Evolutionary conservation across 495 filamentous ascomycete species (phyloP), one percentile per base, ranked within the genome.

Genomic region (Oidiodendron maius): DNA sequence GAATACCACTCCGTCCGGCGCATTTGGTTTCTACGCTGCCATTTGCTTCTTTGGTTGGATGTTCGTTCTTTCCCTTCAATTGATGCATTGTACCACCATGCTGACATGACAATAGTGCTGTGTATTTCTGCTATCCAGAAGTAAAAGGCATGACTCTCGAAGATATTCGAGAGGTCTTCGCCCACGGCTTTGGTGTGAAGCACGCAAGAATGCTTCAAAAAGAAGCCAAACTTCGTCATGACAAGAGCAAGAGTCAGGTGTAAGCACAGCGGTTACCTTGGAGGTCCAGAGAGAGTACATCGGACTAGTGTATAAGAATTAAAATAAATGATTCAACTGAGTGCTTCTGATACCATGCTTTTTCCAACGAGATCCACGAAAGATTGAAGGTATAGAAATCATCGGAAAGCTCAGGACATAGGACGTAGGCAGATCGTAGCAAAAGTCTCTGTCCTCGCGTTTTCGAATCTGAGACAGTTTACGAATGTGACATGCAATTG

Each of bases 21-120:
- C 74, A 0, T 78, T 76, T 46, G 73, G 73, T 13, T 76, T 78
- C 59, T 78, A 74, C 46, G 70, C 71, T 6, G 70, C 56, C 1
- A 71, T 78, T 22, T 75, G 67, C 51, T 61, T 68, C 20, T 43
- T 71, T 22, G 69, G 72, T 26, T 75, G 66, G 58, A 53, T 76
- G n/a, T n/a, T n/a, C n/a, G n/a, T 9, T 34, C 9, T 34, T n/a
- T 34, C n/a, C n/a, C 9, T 34, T 34, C 30, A 9, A 9, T 34
- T 34, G 9, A 34, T n/a, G 30, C n/a, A 9, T 34, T 34, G 30
- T 9, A n/a, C 9, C n/a, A 9, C n/a, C n/a, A 9, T n/a, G n/a
- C 30, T 34, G 30, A 34, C 30, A 9, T 9, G 30, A n/a, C n/a
- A 9, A n/a, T n/a, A n/a, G n/a, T 6, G 59, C 62, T 41, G 61